These are phyloP conservation scores for Ormosia semicastrata DNA, from an alignment of 306 rosid species.

Conservation along the genomic window DNA sequence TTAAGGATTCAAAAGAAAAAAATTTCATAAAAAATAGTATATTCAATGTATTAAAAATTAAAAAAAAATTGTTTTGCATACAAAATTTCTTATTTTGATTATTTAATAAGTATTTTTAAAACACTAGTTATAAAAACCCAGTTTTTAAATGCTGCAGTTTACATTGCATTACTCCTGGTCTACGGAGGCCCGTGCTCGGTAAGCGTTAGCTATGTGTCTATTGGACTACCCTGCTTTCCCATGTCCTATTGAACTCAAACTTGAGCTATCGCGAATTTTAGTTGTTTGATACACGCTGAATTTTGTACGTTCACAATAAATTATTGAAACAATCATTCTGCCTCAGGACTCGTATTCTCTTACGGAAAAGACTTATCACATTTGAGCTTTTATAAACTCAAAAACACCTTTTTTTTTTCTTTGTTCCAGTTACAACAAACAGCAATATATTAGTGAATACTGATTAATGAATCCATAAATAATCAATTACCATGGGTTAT, in stretches of 20 bases:
- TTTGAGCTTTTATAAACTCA: not conserved
- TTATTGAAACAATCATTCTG: not conserved
- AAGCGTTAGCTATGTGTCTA: conserved; percentile 45
- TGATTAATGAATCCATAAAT: no score
- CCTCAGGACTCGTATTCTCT: not conserved
- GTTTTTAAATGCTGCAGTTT: conserved; percentile 31
- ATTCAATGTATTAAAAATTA: no score
- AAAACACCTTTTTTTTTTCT: not conserved
- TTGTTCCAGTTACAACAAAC: not conserved
- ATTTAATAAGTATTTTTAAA: no score
- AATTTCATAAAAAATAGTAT: no score
- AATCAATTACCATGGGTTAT: no score
- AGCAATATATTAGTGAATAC: not conserved
- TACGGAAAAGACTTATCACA: not conserved
- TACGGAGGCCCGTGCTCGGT: conserved; percentile 92
- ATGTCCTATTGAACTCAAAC: not conserved
- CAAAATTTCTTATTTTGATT: no score
- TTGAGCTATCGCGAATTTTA: not conserved
- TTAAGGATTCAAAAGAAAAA: no score
- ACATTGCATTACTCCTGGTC: conserved; percentile 71
- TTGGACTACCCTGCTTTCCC: not conserved
- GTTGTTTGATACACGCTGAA: not conserved
- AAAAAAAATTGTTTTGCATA: no score
- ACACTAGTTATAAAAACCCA: no score
- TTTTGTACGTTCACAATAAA: not conserved